Evolutionary conservation across 441 rosid species (phyloP), one percentile per base, ranked within the genome.

Genomic region (Jatropha multifida): DNA sequence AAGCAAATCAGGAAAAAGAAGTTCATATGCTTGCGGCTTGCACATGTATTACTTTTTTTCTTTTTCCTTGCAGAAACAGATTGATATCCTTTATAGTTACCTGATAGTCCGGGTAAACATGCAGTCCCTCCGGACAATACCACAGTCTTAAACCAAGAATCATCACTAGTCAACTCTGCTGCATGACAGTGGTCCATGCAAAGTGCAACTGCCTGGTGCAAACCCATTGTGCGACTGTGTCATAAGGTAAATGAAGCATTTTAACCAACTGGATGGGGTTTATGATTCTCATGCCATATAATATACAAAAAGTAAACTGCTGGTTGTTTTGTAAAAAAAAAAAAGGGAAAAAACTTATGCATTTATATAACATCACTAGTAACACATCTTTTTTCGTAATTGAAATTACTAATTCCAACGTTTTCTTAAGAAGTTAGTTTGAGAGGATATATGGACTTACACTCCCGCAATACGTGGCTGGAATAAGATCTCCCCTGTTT

Each of bases 151-250:
- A 85, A 94, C 99, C 99, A 93, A 78, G 88, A 71, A 83, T 84
- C 88, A 51, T 93, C 94, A 51, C 82, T 83, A 54, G 83, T 60
- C 68, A 94, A 86, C 73, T 86, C 90, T 0, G 96, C 91, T 56
- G 83, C 83, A 72, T 89, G 88, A 79, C 97, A 93, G 79, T 94
- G 97, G 71, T 94, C 96, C 90, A 93, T 94, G 83, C 99, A 94
- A 49, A 90, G 97, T 56, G 93, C 88, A 56, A 94, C 89, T n/a
- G 96, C 99, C 78, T 89, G 96, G 64, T 86, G 92, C 85, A 94
- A 87, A 72, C 96, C 85, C 99, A 94, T 94, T n/a, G 94, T 83
- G 15, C 73, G 85, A 84, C 97, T 92, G 84, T n/a, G 49, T 58
- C 74, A 77, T 60, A 44, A 54, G 56, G 63, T 38, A 78, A 42